These are phyloP conservation scores for Neodidymelliopsis sp. DNA, from an alignment of 2,329 filamentous ascomycete genomes.

Conservation along the genomic window DNA sequence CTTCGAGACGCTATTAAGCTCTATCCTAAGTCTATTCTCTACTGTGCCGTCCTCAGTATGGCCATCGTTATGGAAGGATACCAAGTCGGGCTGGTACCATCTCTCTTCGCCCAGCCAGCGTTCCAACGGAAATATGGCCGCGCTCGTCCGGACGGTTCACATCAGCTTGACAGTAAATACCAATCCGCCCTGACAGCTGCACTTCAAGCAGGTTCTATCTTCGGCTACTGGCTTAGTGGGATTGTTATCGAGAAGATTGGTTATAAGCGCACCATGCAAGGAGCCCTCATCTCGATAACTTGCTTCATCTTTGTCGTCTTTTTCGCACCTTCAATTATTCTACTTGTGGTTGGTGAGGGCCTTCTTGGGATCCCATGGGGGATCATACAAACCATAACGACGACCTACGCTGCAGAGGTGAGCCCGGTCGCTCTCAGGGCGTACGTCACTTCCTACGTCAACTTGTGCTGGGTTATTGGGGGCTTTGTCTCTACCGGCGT, in stretches of 20 bases:
- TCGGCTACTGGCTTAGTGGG: slow-evolving; percentile 45
- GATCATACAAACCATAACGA: slow-evolving; percentile 51
- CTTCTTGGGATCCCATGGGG: slow-evolving; percentile 49
- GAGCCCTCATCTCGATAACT: slow-evolving; percentile 20
- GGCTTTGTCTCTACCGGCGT: slow-evolving; percentile 74
- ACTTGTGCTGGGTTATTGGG: slow-evolving; percentile 51
- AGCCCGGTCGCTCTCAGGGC: slow-evolving; percentile 72
- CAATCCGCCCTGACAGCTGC: slow-evolving; percentile 53
- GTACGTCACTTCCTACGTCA: slow-evolving; percentile 60
- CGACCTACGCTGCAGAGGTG: slow-evolving; percentile 62
- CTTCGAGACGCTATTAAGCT: slow-evolving; percentile 75
- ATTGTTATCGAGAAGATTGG: slow-evolving; percentile 51
- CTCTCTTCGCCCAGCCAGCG: slow-evolving; percentile 65
- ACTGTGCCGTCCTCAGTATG: slow-evolving; percentile 81
- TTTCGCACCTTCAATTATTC: slow-evolving; percentile 26
- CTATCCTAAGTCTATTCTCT: slow-evolving; percentile 82
- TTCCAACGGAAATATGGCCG: slow-evolving; percentile 53
- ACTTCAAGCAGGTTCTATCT: slow-evolving; percentile 49
- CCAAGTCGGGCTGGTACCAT: slow-evolving; percentile 78
- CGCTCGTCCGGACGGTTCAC: slow-evolving; percentile 35
- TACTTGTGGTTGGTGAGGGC: slow-evolving; percentile 29
- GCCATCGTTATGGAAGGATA: slow-evolving; percentile 91
- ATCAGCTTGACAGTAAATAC: slow-evolving; percentile 52
- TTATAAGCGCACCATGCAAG: slow-evolving; percentile 28
- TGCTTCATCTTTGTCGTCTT: slow-evolving; percentile 33